A percentile compares a stretch with the other conserved stretches of the same genome.
Conservation (phyloP, 73 alveolate species). For the Tetrahymena borealis region DNA sequence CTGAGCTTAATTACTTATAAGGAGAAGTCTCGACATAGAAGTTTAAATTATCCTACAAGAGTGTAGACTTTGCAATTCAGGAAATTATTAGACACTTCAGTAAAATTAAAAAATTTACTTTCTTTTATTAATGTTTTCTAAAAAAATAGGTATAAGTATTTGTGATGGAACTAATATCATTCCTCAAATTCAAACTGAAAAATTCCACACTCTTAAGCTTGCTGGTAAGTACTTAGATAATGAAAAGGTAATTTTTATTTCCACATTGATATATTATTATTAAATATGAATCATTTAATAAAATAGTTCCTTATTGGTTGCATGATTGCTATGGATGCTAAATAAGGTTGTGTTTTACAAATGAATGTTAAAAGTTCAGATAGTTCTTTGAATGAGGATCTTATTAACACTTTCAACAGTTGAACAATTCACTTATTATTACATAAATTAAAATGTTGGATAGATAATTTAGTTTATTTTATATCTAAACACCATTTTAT, state of each 20-base stretch:
- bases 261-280: background rate
- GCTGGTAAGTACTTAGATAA: constrained; percentile 19
- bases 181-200: constrained; percentile 2
- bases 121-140: background rate
- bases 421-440: background rate
- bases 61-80: constrained; percentile 30
- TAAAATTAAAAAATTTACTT: background rate
- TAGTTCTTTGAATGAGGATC: background rate
- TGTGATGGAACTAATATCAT: constrained; percentile 27
- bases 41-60: constrained; percentile 26
- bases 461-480: background rate
- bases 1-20: constrained; percentile 2
- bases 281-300: background rate
- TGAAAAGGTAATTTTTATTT: background rate
- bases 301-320: background rate
- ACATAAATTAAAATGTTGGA: background rate
- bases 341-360: background rate
- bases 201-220: constrained; percentile 31
- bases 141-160: constrained; percentile 3
- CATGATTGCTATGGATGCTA: background rate
- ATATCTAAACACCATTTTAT: too few relatives aligned
- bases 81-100: constrained; percentile 38
- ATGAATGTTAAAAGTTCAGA: background rate
- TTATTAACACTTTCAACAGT: background rate
- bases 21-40: background rate